Evolutionary conservation across 768 basidiomycete species (phyloP), one percentile per base, ranked within the genome.

Genomic region (Xerocomus potaroensis): DNA sequence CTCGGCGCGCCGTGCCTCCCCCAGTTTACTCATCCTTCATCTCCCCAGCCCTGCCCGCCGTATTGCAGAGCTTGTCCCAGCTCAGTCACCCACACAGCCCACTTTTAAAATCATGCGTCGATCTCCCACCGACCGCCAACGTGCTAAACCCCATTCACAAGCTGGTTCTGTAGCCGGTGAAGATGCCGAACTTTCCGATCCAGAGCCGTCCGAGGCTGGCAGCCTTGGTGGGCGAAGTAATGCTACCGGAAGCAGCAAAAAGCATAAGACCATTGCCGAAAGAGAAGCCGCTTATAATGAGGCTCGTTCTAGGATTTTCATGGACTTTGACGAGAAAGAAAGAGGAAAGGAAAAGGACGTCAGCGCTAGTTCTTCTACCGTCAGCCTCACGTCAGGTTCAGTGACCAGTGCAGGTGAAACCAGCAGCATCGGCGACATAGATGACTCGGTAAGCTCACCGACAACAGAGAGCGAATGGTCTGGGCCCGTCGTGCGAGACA

Each of bases 71-170:
- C 78, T 92, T 19, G 86, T 91, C 8, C 90, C 90, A 19, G 73
- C 79, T 4, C 88, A 90, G 60, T 72, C 78, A 15, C 67, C 80
- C 5, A 62, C 80, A 0, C 83, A 83, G 26, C 87, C 85, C n/a
- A 77, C 88, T 16, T 85, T 92, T 59, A 86, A 91, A 75, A 92
- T 92, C 57, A 92, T 92, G 88, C 80, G 83, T 35, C 78, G 90
- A 56, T 69, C 75, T 18, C 63, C 60, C 12, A 63, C 67, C n/a
- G 80, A 83, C 52, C 78, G 80, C 33, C 68, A 76, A 43, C 66
- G 72, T 44, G 78, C 75, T 43, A 74, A 75, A 49, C 71, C 84
- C 4, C 75, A 77, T 49, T 88, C 87, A n/a, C 84, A 83, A 54
- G 72, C 84, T 8, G 80, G 81, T 29, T 89, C 87, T 2, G 78